Evolutionary conservation across 768 basidiomycete genomes (phyloP).

Genomic region (Podaxis pistillaris): DNA sequence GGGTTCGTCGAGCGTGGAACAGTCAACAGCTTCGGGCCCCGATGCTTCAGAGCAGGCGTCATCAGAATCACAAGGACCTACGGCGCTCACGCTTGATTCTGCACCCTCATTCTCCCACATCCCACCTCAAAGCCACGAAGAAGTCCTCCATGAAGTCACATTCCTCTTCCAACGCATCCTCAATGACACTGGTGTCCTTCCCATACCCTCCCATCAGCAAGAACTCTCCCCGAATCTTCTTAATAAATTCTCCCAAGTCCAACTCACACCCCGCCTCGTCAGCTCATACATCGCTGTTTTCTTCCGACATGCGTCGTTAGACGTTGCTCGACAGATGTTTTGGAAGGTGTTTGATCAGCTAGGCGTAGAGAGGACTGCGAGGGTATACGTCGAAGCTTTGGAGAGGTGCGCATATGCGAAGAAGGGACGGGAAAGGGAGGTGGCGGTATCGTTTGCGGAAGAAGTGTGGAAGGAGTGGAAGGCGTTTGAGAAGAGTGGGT

Average conservation of each 20-base stretch:
- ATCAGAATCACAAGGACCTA: conserved; percentile 3
- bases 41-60: not conserved
- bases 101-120: conserved; percentile 45
- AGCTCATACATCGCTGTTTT: conserved; percentile 82
- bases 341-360: conserved; percentile 43
- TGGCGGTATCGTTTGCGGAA: conserved; percentile 52
- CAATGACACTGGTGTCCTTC: conserved; percentile 19
- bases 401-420: conserved; percentile 55
- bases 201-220: not conserved
- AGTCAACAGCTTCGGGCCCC: not conserved
- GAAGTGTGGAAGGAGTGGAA: conserved; percentile 70
- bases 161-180: conserved; percentile 65
- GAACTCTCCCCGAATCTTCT: conserved; percentile 13
- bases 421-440: conserved; percentile 42
- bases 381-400: conserved; percentile 63
- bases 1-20: not conserved
- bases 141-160: conserved; percentile 67
- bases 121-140: conserved; percentile 70
- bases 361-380: conserved; percentile 45
- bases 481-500: conserved; percentile 38
- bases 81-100: conserved; percentile 12
- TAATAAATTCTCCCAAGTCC: conserved; percentile 54
- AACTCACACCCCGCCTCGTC: conserved; percentile 59
- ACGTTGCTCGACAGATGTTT: conserved; percentile 48
- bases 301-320: conserved; percentile 53